Evolutionary conservation across 305 asterid species (phyloP).

Genomic region (Fraxinus latifolia): DNA sequence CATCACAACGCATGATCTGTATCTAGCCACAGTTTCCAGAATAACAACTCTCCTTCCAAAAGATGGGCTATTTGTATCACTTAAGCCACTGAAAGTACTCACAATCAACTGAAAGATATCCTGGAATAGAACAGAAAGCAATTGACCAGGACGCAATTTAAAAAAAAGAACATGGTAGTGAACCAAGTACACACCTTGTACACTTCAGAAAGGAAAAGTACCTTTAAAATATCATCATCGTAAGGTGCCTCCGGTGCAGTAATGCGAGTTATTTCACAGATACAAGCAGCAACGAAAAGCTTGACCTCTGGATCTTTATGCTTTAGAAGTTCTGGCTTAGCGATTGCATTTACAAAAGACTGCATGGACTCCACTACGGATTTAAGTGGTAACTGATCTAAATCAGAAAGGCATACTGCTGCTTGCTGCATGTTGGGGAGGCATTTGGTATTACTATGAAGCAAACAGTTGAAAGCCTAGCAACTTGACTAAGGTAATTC

Average conservation of each 20-base stretch:
- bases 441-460: slow-evolving; percentile 21
- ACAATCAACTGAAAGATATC: slow-evolving; percentile 83
- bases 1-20: slow-evolving; percentile 91
- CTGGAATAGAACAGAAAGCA: slow-evolving; percentile 41
- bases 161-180: slow-evolving; percentile 10
- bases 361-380: slow-evolving; percentile 67
- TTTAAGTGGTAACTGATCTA: slow-evolving; percentile 88
- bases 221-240: slow-evolving; percentile 71
- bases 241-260: slow-evolving; percentile 95
- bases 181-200: slow-evolving; percentile 1
- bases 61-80: slow-evolving; percentile 64
- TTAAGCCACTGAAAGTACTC: slow-evolving; percentile 83
- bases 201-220: slow-evolving; percentile 29
- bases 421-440: slow-evolving; percentile 69
- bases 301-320: slow-evolving; percentile 93
- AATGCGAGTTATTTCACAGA: slow-evolving; percentile 92
- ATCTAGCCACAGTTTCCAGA: slow-evolving; percentile 89
- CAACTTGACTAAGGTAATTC: not conserved
- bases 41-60: slow-evolving; percentile 89
- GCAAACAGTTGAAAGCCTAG: slow-evolving; percentile 18
- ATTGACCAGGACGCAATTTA: slow-evolving; percentile 19
- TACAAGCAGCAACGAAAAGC: slow-evolving; percentile 88
- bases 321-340: slow-evolving; percentile 77
- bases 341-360: slow-evolving; percentile 67
- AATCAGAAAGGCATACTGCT: slow-evolving; percentile 65